Conservation (phyloP, 768 basidiomycete species). For the Xerocomellus intermedius region DNA sequence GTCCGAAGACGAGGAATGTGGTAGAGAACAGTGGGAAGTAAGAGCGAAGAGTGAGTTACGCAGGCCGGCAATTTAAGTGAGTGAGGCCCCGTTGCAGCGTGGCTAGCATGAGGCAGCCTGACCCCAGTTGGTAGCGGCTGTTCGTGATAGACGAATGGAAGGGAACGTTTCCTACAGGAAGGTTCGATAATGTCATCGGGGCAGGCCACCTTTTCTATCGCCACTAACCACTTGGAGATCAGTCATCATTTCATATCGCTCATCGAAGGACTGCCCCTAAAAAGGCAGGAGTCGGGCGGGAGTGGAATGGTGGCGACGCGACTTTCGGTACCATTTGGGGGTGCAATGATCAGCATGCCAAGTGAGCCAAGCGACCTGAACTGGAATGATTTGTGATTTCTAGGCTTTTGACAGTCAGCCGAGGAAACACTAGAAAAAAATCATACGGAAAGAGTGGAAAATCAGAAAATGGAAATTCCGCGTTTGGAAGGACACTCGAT, state of each 20-base stretch:
- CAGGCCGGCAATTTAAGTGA: conserved; percentile 33
- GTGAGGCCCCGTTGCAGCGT: conserved; percentile 33
- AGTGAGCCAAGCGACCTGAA: neutral
- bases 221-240: conserved; percentile 23
- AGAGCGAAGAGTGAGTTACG: conserved; percentile 24
- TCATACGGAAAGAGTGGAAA: conserved; percentile 5
- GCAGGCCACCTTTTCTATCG: conserved; percentile 30
- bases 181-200: conserved; percentile 27
- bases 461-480: conserved; percentile 14
- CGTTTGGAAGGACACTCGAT: conserved; percentile 16
- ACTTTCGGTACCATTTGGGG: neutral
- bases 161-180: conserved; percentile 29
- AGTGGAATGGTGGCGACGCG: conserved; percentile 3
- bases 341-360: conserved; percentile 11
- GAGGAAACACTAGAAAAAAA: neutral
- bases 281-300: conserved; percentile 21
- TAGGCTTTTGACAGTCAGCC: neutral
- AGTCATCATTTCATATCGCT: conserved; percentile 34
- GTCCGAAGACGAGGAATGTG: conserved; percentile 25
- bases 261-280: conserved; percentile 23
- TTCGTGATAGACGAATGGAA: conserved; percentile 33
- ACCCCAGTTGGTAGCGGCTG: conserved; percentile 30
- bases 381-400: neutral
- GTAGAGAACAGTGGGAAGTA: conserved; percentile 23
- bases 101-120: conserved; percentile 36